Base-by-base conservation (phyloP, 371 early-diverging fungal species). In the Mortierella sp. region DNA sequence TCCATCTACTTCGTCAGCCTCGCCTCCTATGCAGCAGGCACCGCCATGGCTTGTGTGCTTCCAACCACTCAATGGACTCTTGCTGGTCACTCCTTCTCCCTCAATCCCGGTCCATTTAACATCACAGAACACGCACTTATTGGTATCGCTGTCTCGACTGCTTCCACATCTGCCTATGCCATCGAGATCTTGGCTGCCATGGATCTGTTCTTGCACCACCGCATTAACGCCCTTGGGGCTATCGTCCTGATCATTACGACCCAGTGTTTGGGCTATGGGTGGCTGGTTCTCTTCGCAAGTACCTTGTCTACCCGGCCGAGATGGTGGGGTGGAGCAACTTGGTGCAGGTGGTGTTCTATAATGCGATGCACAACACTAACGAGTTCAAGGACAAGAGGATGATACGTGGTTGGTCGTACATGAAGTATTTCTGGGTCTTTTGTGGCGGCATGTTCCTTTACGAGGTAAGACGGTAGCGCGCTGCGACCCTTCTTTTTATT, bases 271-370 rank as follows among this genome's bases (percentile, higher is more conserved):
- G 97, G 97, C 31, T 97, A 94, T 82, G 96, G 96, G 90, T 97
- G 76, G 95, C 97, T n/a, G 97, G 97, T 65, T 72, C 94, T 10
- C 84, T 91, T 50, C 92, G 96, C 68, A 90, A 91, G 45, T 95
- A 92, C 84, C 88, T 97, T 6, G 95, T 97, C n/a, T 89, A 92
- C 31, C 97, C 97, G 21, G 89, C 92, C 0, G 89, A 90, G 38
- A 96, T 97, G 97, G 90, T 96, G 28, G 97, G 97, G 97, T 97
- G 97, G n/a, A 80, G 90, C 7, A 91, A 89, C 42, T 89, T 98
- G 24, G 92, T 96, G 34, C 91, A 90, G 42, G 92, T 96, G 16
- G 93, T 97, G 0, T 84, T 97, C 60, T 91, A 95, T 77, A 90
- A 90, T 38, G 91, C 96, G 0, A 90, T 96, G 38, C 96, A 96